Evolutionary conservation across 768 basidiomycete species (phyloP).

Genomic region (Lactarius sp.): DNA sequence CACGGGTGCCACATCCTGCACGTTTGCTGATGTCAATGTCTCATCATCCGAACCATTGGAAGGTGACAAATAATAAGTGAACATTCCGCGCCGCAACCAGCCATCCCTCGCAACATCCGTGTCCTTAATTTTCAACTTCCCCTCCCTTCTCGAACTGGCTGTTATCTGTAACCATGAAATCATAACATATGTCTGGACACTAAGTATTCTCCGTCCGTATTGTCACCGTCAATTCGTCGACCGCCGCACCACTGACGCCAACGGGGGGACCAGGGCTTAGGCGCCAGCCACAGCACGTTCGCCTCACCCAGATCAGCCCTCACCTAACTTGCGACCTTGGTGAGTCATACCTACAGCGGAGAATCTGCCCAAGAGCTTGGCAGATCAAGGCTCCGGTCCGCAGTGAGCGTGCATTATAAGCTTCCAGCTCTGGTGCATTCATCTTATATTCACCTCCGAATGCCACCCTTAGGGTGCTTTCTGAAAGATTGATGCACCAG

Average conservation of each 20-base stretch:
- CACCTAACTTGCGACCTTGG: background rate
- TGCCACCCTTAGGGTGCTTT: too few relatives aligned
- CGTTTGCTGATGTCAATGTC: constrained; percentile 9
- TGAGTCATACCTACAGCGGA: background rate
- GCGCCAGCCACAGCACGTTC: too few relatives aligned
- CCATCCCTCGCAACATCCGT: background rate
- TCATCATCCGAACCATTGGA: background rate
- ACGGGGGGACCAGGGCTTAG: too few relatives aligned
- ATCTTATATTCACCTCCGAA: too few relatives aligned
- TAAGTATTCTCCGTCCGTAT: background rate
- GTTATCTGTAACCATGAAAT: background rate
- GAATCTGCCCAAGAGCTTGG: too few relatives aligned
- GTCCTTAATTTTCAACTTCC: background rate
- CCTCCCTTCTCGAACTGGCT: background rate
- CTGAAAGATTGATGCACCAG: too few relatives aligned
- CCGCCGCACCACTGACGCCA: background rate
- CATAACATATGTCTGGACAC: background rate
- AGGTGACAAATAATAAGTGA: constrained; percentile 5
- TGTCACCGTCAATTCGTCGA: background rate
- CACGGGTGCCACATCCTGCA: constrained; percentile 5
- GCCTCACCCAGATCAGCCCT: background rate
- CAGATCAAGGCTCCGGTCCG: too few relatives aligned
- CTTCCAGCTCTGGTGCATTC: too few relatives aligned
- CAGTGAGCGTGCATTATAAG: too few relatives aligned
- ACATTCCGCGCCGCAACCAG: background rate